Conservation (phyloP, 2,329 filamentous ascomycete genomes). For the Colletotrichum tamarilloi region DNA sequence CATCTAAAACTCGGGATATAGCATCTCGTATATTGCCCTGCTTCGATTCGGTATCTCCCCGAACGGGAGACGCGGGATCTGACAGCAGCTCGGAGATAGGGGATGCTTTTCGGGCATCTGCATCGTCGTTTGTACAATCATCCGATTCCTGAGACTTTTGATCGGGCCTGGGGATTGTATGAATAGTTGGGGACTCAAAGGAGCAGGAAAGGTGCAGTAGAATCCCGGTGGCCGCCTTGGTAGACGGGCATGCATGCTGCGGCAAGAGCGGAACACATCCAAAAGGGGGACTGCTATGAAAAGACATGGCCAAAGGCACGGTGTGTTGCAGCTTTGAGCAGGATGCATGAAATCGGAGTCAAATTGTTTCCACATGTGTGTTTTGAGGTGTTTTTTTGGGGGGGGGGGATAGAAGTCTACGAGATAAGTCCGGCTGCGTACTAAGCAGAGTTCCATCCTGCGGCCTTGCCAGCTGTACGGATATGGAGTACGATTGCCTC, state of each 20-base stretch:
- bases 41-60: neutral
- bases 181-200: neutral
- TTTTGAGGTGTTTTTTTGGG: neutral
- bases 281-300: neutral
- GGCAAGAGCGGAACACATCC: neutral
- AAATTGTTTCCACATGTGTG: neutral
- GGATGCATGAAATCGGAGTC: neutral
- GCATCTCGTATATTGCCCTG: neutral
- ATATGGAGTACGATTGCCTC: too few relatives aligned
- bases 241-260: neutral
- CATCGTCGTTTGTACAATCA: conserved; percentile 7
- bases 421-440: conserved; percentile 14
- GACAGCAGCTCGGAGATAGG: neutral
- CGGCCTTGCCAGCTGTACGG: neutral
- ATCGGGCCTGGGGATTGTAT: neutral
- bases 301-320: neutral
- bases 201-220: neutral
- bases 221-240: neutral
- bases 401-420: neutral
- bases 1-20: neutral
- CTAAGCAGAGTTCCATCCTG: neutral
- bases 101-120: neutral
- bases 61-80: conserved; percentile 3
- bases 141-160: neutral
- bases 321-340: neutral